These are phyloP conservation scores for Phytopythium aichiense DNA, from an alignment of 352 stramenopile species.

Conservation along the genomic window DNA sequence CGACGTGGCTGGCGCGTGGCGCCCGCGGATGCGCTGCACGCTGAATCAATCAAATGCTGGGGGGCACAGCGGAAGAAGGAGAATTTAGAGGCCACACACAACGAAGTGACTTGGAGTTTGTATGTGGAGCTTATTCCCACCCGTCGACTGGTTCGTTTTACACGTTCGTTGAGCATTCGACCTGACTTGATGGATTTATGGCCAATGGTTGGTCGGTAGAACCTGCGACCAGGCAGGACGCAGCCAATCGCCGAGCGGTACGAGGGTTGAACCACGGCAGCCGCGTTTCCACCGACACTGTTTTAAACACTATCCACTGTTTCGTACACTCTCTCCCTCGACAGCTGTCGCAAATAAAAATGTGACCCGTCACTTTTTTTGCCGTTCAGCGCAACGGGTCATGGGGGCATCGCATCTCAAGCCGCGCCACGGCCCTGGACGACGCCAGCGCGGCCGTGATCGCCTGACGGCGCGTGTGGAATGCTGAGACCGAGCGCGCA, in stretches of 20 bases:
- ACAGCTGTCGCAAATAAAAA: not conserved
- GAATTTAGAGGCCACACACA: not conserved
- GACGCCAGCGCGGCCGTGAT: not conserved
- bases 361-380: not conserved
- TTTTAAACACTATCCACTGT: slow-evolving; percentile 12
- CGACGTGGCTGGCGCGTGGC: no score
- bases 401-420: no score
- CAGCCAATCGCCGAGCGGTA: slow-evolving; percentile 12
- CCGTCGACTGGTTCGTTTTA: not conserved
- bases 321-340: not conserved
- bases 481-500: not conserved
- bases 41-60: no score
- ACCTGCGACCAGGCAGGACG: slow-evolving; percentile 23
- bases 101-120: not conserved
- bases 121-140: not conserved
- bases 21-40: no score
- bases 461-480: not conserved
- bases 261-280: slow-evolving; percentile 11
- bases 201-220: slow-evolving; percentile 12
- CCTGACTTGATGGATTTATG: slow-evolving; percentile 3
- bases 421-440: no score
- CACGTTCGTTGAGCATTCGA: not conserved
- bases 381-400: no score
- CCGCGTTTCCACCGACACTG: slow-evolving; percentile 1
- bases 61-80: not conserved